phyloP scores from a whole-genome alignment of 2,329 filamentous ascomycete species.

The Fulvia fulva region DNA sequence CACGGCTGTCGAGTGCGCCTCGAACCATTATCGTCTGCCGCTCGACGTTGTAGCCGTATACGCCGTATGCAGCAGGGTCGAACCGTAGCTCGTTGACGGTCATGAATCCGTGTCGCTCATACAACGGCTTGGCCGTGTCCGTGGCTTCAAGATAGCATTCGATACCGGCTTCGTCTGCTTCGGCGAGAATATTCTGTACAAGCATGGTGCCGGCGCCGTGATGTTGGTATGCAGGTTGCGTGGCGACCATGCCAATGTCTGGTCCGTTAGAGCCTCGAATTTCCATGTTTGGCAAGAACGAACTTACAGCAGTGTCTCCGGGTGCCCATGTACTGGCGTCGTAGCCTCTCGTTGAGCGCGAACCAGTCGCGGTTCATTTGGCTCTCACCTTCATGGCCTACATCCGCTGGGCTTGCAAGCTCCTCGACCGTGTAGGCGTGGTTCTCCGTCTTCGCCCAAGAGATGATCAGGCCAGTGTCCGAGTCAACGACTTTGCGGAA shows the following conservation, averaged over 20 bases:
- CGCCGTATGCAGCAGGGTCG: slow-evolving; percentile 29
- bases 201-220: slow-evolving; percentile 42
- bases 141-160: slow-evolving; percentile 43
- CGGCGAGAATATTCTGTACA: slow-evolving; percentile 38
- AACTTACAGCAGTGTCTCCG: slow-evolving; percentile 30
- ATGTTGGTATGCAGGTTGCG: slow-evolving; percentile 40
- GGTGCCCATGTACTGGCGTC: slow-evolving; percentile 28
- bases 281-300: background rate
- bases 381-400: slow-evolving; percentile 29
- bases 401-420: slow-evolving; percentile 27
- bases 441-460: slow-evolving; percentile 31
- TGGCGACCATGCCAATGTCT: slow-evolving; percentile 37
- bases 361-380: slow-evolving; percentile 35
- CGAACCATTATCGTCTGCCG: slow-evolving; percentile 34
- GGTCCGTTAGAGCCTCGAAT: background rate
- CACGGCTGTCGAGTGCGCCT: slow-evolving; percentile 19
- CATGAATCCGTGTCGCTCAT: slow-evolving; percentile 33
- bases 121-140: slow-evolving; percentile 30
- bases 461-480: slow-evolving; percentile 27
- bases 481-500: slow-evolving; percentile 32
- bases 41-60: slow-evolving; percentile 25
- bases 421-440: slow-evolving; percentile 28
- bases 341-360: slow-evolving; percentile 30
- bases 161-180: slow-evolving; percentile 40
- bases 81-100: slow-evolving; percentile 30